These are phyloP conservation scores for Ascochyta fabae DNA, from an alignment of 2,329 filamentous ascomycete species.

Conservation along the genomic window DNA sequence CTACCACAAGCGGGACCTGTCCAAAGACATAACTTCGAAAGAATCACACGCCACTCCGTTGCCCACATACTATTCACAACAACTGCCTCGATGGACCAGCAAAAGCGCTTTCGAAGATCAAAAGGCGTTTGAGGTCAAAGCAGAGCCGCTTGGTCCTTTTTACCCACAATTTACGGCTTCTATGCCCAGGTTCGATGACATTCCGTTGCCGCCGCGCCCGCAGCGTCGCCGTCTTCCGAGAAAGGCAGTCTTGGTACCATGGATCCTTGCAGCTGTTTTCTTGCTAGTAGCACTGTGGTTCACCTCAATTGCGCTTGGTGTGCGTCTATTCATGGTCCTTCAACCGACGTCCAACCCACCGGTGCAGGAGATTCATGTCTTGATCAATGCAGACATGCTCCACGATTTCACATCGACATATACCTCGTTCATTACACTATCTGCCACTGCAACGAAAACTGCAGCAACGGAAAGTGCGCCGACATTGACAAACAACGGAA, in stretches of 20 bases:
- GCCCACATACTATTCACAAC: conserved; percentile 31
- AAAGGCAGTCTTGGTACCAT: conserved; percentile 27
- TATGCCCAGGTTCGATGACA: conserved; percentile 11
- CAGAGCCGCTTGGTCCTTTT: conserved; percentile 18
- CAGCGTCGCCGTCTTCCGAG: conserved; percentile 6
- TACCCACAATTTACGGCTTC: conserved; percentile 17
- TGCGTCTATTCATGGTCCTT: conserved; percentile 23
- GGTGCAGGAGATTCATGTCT: conserved; percentile 25
- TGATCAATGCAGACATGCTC: conserved; percentile 22
- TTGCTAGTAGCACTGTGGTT: conserved; percentile 32
- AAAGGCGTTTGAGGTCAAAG: conserved; percentile 4
- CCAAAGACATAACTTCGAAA: conserved; percentile 24
- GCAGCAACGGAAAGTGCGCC: background rate
- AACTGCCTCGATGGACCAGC: conserved; percentile 14
- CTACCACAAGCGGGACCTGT: conserved; percentile 15
- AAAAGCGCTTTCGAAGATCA: conserved; percentile 19
- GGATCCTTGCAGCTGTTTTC: conserved; percentile 33
- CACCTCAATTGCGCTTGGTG: conserved; percentile 29
- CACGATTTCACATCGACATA: conserved; percentile 1
- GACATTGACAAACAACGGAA: background rate
- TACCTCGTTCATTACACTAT: background rate
- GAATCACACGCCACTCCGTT: conserved; percentile 26
- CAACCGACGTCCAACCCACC: conserved; percentile 12
- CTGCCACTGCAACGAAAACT: background rate
- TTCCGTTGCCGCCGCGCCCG: conserved; percentile 15